phyloP scores from a whole-genome alignment of 805 yeast genomes.

The Candida corydali region DNA sequence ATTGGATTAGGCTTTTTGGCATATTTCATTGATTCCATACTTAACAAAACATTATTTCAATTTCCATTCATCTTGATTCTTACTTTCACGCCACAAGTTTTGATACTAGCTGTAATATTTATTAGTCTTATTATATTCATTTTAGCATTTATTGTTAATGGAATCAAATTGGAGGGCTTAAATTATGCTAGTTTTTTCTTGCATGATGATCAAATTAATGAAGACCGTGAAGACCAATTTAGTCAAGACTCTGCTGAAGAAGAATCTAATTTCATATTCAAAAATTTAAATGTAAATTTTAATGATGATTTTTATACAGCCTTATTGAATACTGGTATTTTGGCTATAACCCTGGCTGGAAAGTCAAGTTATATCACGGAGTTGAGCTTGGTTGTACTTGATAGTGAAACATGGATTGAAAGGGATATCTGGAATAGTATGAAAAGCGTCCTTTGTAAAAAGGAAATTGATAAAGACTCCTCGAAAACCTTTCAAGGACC shows the following conservation, averaged over 20 bases:
- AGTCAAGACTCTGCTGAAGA: slow-evolving; percentile 11
- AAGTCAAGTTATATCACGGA: slow-evolving; percentile 63
- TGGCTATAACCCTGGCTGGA: slow-evolving; percentile 66
- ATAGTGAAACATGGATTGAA: slow-evolving; percentile 56
- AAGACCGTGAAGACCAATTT: slow-evolving; percentile 14
- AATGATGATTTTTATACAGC: slow-evolving; percentile 67
- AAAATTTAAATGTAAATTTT: slow-evolving; percentile 35
- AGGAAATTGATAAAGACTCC: not conserved
- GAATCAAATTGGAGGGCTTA: slow-evolving; percentile 33
- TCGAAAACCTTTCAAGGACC: not conserved
- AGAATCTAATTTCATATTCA: slow-evolving; percentile 14
- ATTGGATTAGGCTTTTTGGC: slow-evolving; percentile 51
- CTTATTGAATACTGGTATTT: slow-evolving; percentile 53
- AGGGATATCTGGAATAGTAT: slow-evolving; percentile 20
- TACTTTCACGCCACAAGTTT: slow-evolving; percentile 65
- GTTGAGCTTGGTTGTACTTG: slow-evolving; percentile 43
- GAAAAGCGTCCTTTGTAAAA: not conserved
- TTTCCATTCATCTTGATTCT: slow-evolving; percentile 55
- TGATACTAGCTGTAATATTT: slow-evolving; percentile 45
- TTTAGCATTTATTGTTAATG: slow-evolving; percentile 56
- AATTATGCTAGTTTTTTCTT: slow-evolving; percentile 32
- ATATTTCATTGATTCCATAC: slow-evolving; percentile 36
- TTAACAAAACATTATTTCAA: slow-evolving; percentile 36
- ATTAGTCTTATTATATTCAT: slow-evolving; percentile 52
- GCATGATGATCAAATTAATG: slow-evolving; percentile 14